Evolutionary conservation across 2,329 filamentous ascomycete species (phyloP).

Genomic region (Phoma sp.): DNA sequence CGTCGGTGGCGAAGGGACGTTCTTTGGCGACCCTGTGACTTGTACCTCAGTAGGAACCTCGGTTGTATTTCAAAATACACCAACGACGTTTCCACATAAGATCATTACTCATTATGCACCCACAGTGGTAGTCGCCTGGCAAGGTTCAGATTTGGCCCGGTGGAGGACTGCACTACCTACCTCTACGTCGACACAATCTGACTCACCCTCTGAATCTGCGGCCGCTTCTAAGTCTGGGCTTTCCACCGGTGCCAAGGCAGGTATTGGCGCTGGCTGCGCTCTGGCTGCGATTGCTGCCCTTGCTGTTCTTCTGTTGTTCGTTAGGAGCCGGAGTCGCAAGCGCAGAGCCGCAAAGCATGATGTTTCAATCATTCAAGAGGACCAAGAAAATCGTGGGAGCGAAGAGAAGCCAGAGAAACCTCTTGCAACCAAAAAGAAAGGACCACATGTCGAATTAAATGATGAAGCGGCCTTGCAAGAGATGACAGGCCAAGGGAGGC

Average conservation of each 20-base stretch:
- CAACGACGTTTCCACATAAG: neutral
- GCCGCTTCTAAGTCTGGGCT: neutral
- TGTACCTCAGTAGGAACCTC: slow-evolving; percentile 1
- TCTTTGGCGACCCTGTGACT: neutral
- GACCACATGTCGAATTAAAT: neutral
- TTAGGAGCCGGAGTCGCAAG: neutral
- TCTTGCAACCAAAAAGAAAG: neutral
- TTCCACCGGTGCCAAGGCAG: neutral
- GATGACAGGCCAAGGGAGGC: neutral
- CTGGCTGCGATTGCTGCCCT: neutral
- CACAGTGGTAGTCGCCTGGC: slow-evolving; percentile 4
- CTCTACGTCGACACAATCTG: neutral
- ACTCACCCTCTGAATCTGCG: neutral
- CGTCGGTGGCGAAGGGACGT: neutral
- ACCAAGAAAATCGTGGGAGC: neutral
- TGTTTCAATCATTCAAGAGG: neutral
- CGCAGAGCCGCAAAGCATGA: neutral
- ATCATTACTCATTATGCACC: slow-evolving; percentile 1
- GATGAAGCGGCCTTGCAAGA: slow-evolving; percentile 1
- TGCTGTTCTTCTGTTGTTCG: neutral
- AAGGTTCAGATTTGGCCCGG: neutral
- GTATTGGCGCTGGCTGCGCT: neutral
- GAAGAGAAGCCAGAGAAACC: neutral
- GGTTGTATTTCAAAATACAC: neutral
- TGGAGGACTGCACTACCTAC: neutral